These are phyloP conservation scores for Thraustochytrium striatum DNA, from an alignment of 352 stramenopile species.

Conservation along the genomic window DNA sequence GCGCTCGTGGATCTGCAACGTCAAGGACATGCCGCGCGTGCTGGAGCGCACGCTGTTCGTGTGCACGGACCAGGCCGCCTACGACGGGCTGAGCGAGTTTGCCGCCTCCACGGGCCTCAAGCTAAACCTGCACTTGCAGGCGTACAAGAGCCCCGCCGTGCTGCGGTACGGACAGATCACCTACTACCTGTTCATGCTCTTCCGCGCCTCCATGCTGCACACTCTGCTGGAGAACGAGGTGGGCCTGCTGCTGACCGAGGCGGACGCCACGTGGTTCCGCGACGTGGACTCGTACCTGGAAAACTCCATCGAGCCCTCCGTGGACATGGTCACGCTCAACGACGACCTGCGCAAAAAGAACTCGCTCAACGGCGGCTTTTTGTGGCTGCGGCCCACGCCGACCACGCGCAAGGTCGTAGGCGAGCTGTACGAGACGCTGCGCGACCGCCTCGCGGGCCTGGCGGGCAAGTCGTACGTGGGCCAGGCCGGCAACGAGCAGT, in stretches of 20 bases:
- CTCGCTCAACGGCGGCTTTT: neutral
- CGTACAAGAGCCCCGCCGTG: neutral
- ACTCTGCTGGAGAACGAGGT: neutral
- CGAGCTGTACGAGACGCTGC: neutral
- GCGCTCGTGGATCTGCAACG: neutral
- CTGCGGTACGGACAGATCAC: neutral
- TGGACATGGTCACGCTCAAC: neutral
- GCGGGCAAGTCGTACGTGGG: neutral
- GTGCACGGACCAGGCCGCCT: neutral
- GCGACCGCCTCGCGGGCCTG: neutral
- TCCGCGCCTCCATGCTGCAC: neutral
- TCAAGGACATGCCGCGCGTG: slow-evolving; percentile 7
- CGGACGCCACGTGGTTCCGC: neutral
- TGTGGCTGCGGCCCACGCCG: neutral
- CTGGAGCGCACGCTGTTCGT: neutral
- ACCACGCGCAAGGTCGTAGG: neutral
- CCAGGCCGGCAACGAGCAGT: neutral
- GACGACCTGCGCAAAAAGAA: neutral
- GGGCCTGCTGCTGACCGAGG: neutral
- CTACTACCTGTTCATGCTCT: slow-evolving; percentile 11
- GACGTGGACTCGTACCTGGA: neutral
- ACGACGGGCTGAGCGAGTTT: neutral
- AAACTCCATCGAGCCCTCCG: neutral
- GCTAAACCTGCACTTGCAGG: slow-evolving; percentile 4
- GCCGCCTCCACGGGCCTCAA: neutral